Evolutionary conservation across 768 basidiomycete genomes (phyloP), one percentile per base, ranked within the genome.

Genomic region (Phlebiopsis flavidoalba): DNA sequence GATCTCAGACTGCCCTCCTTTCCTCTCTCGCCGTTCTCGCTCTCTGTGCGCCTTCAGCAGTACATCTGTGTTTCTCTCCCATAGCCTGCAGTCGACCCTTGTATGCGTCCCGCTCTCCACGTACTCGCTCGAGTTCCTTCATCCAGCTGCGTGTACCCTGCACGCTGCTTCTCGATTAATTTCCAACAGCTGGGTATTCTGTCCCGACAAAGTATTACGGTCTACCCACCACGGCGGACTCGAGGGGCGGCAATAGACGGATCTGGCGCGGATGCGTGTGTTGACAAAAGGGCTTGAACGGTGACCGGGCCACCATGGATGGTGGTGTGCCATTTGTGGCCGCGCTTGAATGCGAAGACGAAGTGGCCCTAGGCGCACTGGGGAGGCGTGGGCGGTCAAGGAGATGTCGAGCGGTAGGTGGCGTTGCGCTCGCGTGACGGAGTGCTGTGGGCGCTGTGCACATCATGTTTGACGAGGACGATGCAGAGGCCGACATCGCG

Each of bases 101-200:
- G 58, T 78, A 89, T 8, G 79, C 70, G 68, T 95, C 93, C 17
- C 94, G 83, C 71, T 96, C 94, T 11, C 77, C 77, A 14, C 94
- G 80, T 54, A 96, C 82, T 58, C 94, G 84, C 65, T 95, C 93
- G 48, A 93, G 79, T 66, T 96, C 93, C 74, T 91, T 91, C 71
- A 89, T 77, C n/a, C 58, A 92, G 83, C 59, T 89, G 85, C 61
- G 82, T 84, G 70, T 91, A 91, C n/a, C 86, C 90, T 21, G 83
- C 73, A 58, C 92, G 83, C 72, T 95, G 92, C 72, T 94, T 95
- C 80, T 95, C 93, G 70, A 96, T 88, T 63, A 95, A 82, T 73
- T 95, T 95, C 95, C 95, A n/a, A 96, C 21, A 96, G 84, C 75
- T 95, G 93, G 15, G 86, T 76, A 71, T 96, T 96, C 77, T 96